These are phyloP conservation scores for Jacaranda copaia DNA, from an alignment of 257 asterid species.

Conservation along the genomic window DNA sequence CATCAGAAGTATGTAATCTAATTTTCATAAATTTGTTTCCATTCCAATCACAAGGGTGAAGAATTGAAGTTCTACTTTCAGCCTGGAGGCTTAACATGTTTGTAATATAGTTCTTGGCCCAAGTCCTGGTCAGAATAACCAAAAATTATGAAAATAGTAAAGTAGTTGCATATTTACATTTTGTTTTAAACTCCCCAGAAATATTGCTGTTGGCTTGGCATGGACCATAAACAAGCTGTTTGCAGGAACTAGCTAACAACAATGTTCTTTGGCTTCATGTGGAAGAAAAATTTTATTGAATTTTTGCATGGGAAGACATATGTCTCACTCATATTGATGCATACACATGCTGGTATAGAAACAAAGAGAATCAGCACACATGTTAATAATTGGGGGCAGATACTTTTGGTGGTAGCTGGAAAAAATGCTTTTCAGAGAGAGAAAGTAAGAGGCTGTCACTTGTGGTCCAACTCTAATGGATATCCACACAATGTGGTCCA, in stretches of 20 bases:
- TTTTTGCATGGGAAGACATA: conserved; percentile 30
- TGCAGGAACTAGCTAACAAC: conserved; percentile 5
- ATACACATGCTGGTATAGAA: conserved; percentile 3
- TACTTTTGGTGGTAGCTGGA: conserved; percentile 45
- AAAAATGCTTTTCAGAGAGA: conserved; percentile 37
- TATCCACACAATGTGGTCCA: conserved; percentile 63
- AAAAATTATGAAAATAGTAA: neutral
- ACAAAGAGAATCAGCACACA: conserved; percentile 33
- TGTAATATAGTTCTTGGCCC: neutral
- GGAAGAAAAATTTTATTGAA: conserved; percentile 3
- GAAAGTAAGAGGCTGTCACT: conserved; percentile 43
- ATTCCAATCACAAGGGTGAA: too few species aligned
- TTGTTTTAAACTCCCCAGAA: neutral
- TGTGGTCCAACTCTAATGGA: conserved; percentile 58
- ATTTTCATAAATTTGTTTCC: too few species aligned
- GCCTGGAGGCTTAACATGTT: neutral
- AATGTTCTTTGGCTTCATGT: conserved; percentile 15
- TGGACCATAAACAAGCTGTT: neutral
- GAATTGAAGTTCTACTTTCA: too few species aligned
- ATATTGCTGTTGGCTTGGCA: neutral
- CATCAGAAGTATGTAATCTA: too few species aligned
- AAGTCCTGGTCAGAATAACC: neutral
- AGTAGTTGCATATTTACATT: neutral
- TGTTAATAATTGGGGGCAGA: conserved; percentile 45
- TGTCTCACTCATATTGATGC: conserved; percentile 11